Base-by-base conservation (phyloP, 768 basidiomycete genomes). In the Termitomyces sp. region DNA sequence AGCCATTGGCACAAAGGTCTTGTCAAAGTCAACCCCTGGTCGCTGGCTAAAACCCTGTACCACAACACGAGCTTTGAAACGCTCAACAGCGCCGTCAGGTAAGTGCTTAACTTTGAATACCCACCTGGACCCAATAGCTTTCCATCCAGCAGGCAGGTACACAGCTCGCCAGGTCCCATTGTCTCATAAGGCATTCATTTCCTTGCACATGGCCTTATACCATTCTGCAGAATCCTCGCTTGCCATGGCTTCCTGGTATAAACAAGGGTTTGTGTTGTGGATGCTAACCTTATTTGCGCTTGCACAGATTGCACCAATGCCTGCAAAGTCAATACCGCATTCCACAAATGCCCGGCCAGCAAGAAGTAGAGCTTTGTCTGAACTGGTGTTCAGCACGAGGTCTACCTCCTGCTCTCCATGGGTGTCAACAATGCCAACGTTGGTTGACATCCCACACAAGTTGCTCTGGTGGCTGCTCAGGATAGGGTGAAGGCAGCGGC, bases 71-170 rank as follows among this genome's bases (percentile, higher is more conserved):
- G 68, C 73, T 60, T 79, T 77, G 64, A 70, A 71, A 7, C 66
- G 59, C 16, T 67, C 64, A 39, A 80, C 64, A 3, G 64, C 63
- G 10, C 76, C 78, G 52, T 72, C 62, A 16, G 67, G 55, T 54
- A 77, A 67, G 39, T 64, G 63, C 60, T 82, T 82, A 47, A 73
- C 64, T 42, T 68, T 70, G 61, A 71, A 75, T 4, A 77, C 73
- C 75, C 76, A 76, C 50, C 60, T 44, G 22, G 57, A 69, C 0
- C 68, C 70, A 53, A 79, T 72, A 13, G 68, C 61, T 35, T 66
- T 69, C 20, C 60, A 53, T 15, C 64, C 69, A 20, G 53, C 47
- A 5, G 76, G 76, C 1, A 72, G 61, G 18, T 66, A 50, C 0
- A 73, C 71, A 0, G 72, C 54, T 20, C 68, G 62, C 67, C 73